A percentile compares a stretch with the other conserved stretches of the same genome.
Conservation (phyloP, 2,329 filamentous ascomycete genomes). For the Aspergillus alliaceus region DNA sequence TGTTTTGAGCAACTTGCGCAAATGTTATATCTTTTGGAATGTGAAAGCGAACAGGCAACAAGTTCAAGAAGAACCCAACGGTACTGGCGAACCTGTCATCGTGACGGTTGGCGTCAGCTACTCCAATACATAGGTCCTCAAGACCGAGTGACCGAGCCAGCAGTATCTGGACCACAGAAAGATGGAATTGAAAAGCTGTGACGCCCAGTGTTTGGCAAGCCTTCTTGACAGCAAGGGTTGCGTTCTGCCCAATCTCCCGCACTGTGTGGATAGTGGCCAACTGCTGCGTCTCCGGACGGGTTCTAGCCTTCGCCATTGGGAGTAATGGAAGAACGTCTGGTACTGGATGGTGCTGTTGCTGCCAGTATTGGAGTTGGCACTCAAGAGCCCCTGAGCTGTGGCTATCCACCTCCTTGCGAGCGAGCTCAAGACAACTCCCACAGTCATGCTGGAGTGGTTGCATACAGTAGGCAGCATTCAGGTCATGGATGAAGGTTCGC, state of each 20-base stretch:
- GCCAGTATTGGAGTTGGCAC: no score
- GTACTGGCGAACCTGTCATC: background rate
- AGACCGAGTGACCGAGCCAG: background rate
- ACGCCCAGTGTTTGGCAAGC: background rate
- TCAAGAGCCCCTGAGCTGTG: no score
- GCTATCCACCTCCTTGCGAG: no score
- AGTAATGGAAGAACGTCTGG: slow-evolving; percentile 3
- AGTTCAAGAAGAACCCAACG: slow-evolving; percentile 9
- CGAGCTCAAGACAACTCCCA: no score
- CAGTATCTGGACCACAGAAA: slow-evolving; percentile 1
- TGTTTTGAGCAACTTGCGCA: background rate
- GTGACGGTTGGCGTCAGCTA: slow-evolving; percentile 8
- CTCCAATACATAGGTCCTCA: slow-evolving; percentile 6
- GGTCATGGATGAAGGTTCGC: background rate
- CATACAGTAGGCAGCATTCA: no score
- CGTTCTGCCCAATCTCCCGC: background rate
- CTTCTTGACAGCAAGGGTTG: background rate
- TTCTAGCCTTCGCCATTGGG: background rate
- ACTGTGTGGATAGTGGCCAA: background rate
- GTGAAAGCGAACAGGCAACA: slow-evolving; percentile 1
- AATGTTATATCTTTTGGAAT: background rate
- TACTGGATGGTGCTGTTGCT: background rate
- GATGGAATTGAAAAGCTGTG: slow-evolving; percentile 9
- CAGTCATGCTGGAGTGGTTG: no score
- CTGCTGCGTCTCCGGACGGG: background rate